phyloP scores from a whole-genome alignment of 306 rosid species.

The Dicorynia guianensis region DNA sequence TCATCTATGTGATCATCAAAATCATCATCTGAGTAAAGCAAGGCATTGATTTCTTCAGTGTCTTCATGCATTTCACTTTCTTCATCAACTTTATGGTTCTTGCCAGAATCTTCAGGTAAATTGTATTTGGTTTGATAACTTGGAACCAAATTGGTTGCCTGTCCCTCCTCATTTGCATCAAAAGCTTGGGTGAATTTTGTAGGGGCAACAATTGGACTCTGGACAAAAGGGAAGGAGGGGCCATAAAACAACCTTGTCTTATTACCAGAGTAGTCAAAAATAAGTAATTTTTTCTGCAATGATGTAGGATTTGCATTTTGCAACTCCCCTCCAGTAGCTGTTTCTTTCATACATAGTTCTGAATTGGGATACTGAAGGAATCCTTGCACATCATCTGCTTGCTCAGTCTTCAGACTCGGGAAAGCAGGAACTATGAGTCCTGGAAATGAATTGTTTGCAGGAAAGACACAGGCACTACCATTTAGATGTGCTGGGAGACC shows the following conservation, averaged over 20 bases:
- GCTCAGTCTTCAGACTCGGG: constrained; percentile 45
- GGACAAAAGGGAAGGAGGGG: constrained; percentile 47
- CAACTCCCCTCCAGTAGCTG: constrained; percentile 38
- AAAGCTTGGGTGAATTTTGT: constrained; percentile 22
- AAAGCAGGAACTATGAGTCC: constrained; percentile 42
- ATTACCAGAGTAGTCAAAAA: constrained; percentile 67
- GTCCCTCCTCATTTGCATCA: constrained; percentile 36
- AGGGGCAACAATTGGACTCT: constrained; percentile 43
- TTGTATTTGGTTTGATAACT: constrained; percentile 33
- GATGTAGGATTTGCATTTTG: constrained; percentile 48
- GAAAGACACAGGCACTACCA: constrained; percentile 33
- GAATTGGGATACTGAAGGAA: constrained; percentile 43
- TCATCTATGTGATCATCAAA: constrained; percentile 5
- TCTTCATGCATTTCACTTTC: constrained; percentile 79
- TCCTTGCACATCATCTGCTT: constrained; percentile 45
- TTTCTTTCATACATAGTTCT: constrained; percentile 37
- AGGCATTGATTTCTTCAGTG: constrained; percentile 78
- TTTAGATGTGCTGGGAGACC: constrained; percentile 41
- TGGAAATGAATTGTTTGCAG: constrained; percentile 44
- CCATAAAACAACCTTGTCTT: constrained; percentile 62
- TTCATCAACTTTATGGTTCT: constrained; percentile 43
- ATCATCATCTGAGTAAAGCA: constrained; percentile 70
- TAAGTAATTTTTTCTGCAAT: constrained; percentile 54
- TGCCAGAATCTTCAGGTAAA: constrained; percentile 43
- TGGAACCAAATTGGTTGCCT: constrained; percentile 35